Evolutionary conservation across 2,329 filamentous ascomycete species (phyloP), one percentile per base, ranked within the genome.

Genomic region (Piedraia hortae): DNA sequence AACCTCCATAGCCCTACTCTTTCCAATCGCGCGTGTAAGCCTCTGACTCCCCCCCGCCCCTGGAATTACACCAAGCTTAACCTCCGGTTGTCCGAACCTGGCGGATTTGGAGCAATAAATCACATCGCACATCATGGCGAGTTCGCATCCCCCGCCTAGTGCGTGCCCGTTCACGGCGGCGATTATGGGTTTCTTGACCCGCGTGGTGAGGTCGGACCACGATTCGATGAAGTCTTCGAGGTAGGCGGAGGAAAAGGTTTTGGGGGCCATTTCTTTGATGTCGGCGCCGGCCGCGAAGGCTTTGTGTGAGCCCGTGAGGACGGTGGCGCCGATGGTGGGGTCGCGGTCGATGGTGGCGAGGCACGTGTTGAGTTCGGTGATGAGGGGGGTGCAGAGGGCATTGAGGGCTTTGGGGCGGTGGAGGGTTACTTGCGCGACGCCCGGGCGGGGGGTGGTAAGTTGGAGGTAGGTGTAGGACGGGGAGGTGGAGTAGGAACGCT

Each of bases 191-290:
- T 88, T 93, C 52, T 89, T 88, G 44, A 93, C 57, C 29, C 63
- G 56, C 10, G 68, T 75, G 12, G 77, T 72, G 20, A 91, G 62
- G 30, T 71, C 59, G 4, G 78, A 90, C 85, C 85, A 97, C 6
- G 66, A 66, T 44, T 90, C 78, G 47, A 97, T 93, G 47, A 97
- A 97, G 42, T 88, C 75, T 34, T 55, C 64, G 21, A 64, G 72
- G 53, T 91, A 93, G 17, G 85, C 82, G 32, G 69, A 55, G 30
- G 73, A 62, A 50, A 97, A 97, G 24, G 69, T 80, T 17, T 91
- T 63, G 28, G 77, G 68, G 14, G 77, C 73, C 85, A 97, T 97
- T 50, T 97, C 85, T 50, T 93, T 93, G 54, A 97, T 97, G 48
- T 97, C 85, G 28, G 85, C 85, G 22, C 85, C 85, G 19, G 85